phyloP scores from a whole-genome alignment of 2,329 filamentous ascomycete genomes.

The Phyllosticta paracitricarpa region DNA sequence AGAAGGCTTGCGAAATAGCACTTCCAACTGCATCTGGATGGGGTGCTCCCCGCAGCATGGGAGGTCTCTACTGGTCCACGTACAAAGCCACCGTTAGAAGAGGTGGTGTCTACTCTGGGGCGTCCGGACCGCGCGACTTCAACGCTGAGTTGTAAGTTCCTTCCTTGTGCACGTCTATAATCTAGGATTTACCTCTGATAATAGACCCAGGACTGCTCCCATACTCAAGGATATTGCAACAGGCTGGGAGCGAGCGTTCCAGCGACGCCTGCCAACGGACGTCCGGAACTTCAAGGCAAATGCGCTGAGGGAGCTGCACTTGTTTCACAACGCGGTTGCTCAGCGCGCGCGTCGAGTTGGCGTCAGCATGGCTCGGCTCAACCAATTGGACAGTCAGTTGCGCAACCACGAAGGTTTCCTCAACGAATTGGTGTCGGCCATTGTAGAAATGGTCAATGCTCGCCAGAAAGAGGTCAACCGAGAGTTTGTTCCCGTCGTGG shows the following conservation, averaged over 20 bases:
- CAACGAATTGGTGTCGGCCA: conserved; percentile 22
- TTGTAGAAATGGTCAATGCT: conserved; percentile 31
- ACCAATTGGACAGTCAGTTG: conserved; percentile 33
- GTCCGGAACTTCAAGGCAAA: conserved; percentile 27
- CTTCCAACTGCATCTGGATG: conserved; percentile 24
- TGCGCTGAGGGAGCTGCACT: conserved; percentile 22
- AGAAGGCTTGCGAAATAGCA: conserved; percentile 30
- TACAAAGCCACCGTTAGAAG: conserved; percentile 49
- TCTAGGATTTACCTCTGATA: neutral
- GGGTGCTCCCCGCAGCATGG: conserved; percentile 29
- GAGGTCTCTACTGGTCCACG: conserved; percentile 42
- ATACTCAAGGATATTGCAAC: conserved; percentile 31
- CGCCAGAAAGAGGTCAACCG: conserved; percentile 45
- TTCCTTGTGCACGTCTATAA: too few relatives aligned
- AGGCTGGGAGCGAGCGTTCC: conserved; percentile 37
- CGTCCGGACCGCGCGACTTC: conserved; percentile 31
- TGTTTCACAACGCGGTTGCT: conserved; percentile 36
- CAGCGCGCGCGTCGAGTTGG: conserved; percentile 29
- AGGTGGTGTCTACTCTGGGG: conserved; percentile 36
- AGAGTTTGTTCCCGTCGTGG: conserved; percentile 42
- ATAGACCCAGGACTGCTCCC: conserved; percentile 21
- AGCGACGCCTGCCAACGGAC: conserved; percentile 31
- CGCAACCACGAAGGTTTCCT: conserved; percentile 34
- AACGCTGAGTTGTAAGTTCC: conserved; percentile 26
- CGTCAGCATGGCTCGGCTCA: conserved; percentile 29